phyloP scores from a whole-genome alignment of 1,284 basidiomycete species.

The Cryptococcus sp. region DNA sequence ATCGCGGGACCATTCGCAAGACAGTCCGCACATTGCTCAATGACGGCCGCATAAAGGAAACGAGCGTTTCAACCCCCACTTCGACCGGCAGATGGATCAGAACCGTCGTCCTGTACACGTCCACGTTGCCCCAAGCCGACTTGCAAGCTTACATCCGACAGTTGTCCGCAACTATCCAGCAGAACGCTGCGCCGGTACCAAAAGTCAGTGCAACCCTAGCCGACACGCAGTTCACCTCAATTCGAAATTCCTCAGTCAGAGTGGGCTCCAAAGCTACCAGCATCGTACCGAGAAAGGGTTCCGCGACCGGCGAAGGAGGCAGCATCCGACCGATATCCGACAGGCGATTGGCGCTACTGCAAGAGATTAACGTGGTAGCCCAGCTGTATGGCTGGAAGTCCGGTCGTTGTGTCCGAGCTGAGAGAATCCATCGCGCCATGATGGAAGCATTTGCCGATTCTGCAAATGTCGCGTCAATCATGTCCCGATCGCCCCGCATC shows the following conservation, averaged over 20 bases:
- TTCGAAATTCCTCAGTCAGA: conserved; percentile 1
- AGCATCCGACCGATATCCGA: conserved; percentile 2
- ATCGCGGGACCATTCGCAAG: conserved; percentile 34
- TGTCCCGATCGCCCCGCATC: conserved; percentile 31
- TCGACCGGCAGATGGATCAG: conserved; percentile 39
- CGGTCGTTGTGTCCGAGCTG: conserved; percentile 31
- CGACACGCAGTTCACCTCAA: conserved; percentile 21
- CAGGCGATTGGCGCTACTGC: conserved; percentile 26
- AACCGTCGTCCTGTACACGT: conserved; percentile 24
- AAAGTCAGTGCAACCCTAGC: conserved; percentile 9
- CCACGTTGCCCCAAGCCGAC: conserved; percentile 21
- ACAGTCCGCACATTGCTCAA: conserved; percentile 23
- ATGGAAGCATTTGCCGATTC: conserved; percentile 21
- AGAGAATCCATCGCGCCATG: conserved; percentile 34
- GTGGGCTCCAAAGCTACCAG: conserved; percentile 1
- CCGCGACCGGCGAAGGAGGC: not conserved
- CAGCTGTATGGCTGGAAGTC: conserved; percentile 38
- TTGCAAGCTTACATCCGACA: conserved; percentile 34
- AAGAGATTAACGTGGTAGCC: conserved; percentile 31
- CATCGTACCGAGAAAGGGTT: not conserved
- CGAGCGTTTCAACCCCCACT: conserved; percentile 34
- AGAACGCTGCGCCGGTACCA: conserved; percentile 7
- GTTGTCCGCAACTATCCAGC: conserved; percentile 12
- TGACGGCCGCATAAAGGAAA: conserved; percentile 35
- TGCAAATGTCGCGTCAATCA: conserved; percentile 18